Evolutionary conservation across 2,329 filamentous ascomycete species (phyloP).

Genomic region (Clonostachys byssicola): DNA sequence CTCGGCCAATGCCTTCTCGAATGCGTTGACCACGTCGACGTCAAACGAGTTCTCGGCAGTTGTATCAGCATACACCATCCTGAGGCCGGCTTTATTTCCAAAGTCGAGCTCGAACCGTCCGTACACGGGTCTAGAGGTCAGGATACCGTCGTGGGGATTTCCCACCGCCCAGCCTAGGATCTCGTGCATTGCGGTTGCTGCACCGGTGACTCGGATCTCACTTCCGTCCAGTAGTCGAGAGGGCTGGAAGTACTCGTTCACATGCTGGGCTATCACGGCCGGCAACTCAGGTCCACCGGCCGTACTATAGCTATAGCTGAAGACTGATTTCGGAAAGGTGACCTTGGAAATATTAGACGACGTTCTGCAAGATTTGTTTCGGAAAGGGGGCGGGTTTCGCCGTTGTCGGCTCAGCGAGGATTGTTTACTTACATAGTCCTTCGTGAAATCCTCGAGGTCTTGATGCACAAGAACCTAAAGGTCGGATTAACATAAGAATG

Average conservation of each 20-base stretch:
- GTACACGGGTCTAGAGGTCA: constrained; percentile 35
- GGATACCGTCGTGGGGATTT: constrained; percentile 29
- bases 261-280: constrained; percentile 22
- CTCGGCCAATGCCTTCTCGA: constrained; percentile 34
- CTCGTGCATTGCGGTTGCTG: constrained; percentile 32
- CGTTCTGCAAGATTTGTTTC: no score
- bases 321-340: constrained; percentile 7
- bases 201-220: constrained; percentile 24
- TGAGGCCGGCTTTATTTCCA: constrained; percentile 30
- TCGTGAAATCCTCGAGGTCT: constrained; percentile 18
- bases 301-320: constrained; percentile 28
- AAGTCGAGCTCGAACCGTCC: constrained; percentile 46
- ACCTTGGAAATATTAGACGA: no score
- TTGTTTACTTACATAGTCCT: constrained; percentile 17
- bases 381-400: neutral
- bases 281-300: constrained; percentile 26
- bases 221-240: constrained; percentile 15
- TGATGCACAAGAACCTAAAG: constrained; percentile 32
- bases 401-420: neutral
- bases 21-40: constrained; percentile 33
- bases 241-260: constrained; percentile 30
- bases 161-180: constrained; percentile 31
- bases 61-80: constrained; percentile 38
- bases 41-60: constrained; percentile 37
- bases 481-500: neutral